Evolutionary conservation across 148 eudicot genomes (phyloP), one percentile per base, ranked within the genome.

Genomic region (Agrostemma githago): DNA sequence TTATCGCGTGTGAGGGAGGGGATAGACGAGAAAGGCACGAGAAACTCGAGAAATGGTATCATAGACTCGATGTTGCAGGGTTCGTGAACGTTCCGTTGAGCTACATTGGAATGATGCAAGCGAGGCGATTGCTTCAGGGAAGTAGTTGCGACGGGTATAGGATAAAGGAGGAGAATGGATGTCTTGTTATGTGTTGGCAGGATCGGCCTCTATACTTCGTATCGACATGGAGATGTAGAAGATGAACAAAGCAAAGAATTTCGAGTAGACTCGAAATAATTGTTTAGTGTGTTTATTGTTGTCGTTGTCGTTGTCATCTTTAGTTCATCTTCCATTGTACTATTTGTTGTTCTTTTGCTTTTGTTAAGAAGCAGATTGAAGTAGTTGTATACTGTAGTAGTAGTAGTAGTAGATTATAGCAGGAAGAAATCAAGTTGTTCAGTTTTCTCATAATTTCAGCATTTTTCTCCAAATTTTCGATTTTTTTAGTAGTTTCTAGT

Each of bases 171-270:
- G 93, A 92, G 44, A 90, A 90, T 46, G 98, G 98, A 4, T 77
- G 90, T 77, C 82, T 89, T 54, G 88, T 94, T 15, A 83, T 94
- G 53, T 94, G 97, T 61, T 94, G 98, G 98, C 97, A 94, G 75
- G 98, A 94, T 84, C 83, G 96, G 16, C 82, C 98, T 19, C 93
- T 94, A 37, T 92, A 78, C 74, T 84, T 90, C 0, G 91, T 94
- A 4, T 94, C 98, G 1, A 86, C 97, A 3, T 94, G 98, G 98
- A 83, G 89, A 54, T 87, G 85, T 86, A 85, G 86, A 83, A 84
- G 96, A 77, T 87, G 84, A 85, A 61, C 19, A 34, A 4, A 26
- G 34, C 66, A 69, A 43, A 11, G 7, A 1, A 8, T 12, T 8
- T 48, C 68, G 41, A 58, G 43, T 46, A 34, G 67, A 17, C n/a